Conservation (phyloP, 2,329 filamentous ascomycete genomes). For the Epichloe elymi region DNA sequence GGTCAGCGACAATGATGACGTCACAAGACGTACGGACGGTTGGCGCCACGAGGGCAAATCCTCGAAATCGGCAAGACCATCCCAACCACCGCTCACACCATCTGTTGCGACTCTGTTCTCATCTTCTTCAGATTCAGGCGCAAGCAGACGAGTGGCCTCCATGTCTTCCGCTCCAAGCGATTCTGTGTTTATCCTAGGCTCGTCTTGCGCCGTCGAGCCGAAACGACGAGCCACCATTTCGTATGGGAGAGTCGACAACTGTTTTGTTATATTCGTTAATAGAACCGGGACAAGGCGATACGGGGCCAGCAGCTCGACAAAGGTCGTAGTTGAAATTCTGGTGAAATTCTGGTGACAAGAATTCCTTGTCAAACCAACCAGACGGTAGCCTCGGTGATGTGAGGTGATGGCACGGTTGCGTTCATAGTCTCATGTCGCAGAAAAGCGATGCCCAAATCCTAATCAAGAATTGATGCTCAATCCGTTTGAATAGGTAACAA, state of each 20-base stretch:
- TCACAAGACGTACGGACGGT: constrained; percentile 40
- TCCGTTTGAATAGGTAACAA: neutral
- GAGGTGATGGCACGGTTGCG: neutral
- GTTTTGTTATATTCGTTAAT: neutral
- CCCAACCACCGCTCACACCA: constrained; percentile 25
- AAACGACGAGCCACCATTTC: neutral
- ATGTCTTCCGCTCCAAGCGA: neutral
- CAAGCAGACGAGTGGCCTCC: constrained; percentile 6
- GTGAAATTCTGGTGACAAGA: neutral
- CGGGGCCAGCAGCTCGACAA: neutral
- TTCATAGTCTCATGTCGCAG: neutral
- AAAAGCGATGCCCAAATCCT: neutral
- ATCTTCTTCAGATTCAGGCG: neutral
- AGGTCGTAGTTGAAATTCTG: neutral
- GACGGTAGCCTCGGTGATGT: neutral
- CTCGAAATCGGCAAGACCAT: constrained; percentile 43
- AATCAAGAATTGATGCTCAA: neutral
- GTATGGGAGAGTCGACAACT: neutral
- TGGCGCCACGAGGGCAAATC: constrained; percentile 47
- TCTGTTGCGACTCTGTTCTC: constrained; percentile 4
- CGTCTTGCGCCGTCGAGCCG: neutral
- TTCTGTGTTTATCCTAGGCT: neutral
- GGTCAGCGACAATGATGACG: neutral
- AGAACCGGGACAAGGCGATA: neutral
- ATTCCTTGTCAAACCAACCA: neutral